Percentiles rank a stretch among this genome's conserved stretches.
phyloP scores from a whole-genome alignment of 495 filamentous ascomycete genomes.

The Aspergillus avenaceus region DNA sequence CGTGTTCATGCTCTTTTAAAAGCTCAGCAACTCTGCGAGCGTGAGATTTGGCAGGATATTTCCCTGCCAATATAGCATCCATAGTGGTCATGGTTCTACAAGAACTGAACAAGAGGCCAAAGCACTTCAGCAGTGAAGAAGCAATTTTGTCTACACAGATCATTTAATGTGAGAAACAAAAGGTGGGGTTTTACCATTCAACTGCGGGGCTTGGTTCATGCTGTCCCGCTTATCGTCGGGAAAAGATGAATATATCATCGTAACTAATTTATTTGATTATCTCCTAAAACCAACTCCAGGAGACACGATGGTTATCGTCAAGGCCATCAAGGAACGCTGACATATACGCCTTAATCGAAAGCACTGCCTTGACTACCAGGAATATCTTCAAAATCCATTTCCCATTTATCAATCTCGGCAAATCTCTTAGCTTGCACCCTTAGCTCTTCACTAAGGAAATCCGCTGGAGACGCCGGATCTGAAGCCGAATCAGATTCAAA shows the following conservation, averaged over 20 bases:
- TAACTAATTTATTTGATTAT: too few relatives aligned
- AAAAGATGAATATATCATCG: too few relatives aligned
- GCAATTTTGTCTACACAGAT: not conserved
- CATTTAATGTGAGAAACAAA: not conserved
- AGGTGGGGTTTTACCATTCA: not conserved
- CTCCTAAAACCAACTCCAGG: not conserved
- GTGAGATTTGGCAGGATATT: constrained; percentile 95
- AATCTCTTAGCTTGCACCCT: constrained; percentile 51
- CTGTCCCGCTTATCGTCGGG: not conserved
- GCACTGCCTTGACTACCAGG: constrained; percentile 23
- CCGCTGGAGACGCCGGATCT: constrained; percentile 9
- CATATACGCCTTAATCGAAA: not conserved
- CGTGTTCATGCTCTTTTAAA: constrained; percentile 43
- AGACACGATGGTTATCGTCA: not conserved
- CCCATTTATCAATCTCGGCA: constrained; percentile 64
- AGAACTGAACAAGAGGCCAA: too few relatives aligned
- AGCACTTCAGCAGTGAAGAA: not conserved
- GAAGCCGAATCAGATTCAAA: constrained; percentile 23
- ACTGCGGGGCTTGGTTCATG: not conserved
- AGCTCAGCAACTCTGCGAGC: constrained; percentile 74
- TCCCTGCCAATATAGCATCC: constrained; percentile 55
- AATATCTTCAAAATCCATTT: constrained; percentile 69
- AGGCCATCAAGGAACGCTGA: not conserved
- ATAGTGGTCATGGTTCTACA: constrained; percentile 28
- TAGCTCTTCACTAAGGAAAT: constrained; percentile 34